Evolutionary conservation across 345 rosid genomes (phyloP).

Genomic region (Gossypium anomalum): DNA sequence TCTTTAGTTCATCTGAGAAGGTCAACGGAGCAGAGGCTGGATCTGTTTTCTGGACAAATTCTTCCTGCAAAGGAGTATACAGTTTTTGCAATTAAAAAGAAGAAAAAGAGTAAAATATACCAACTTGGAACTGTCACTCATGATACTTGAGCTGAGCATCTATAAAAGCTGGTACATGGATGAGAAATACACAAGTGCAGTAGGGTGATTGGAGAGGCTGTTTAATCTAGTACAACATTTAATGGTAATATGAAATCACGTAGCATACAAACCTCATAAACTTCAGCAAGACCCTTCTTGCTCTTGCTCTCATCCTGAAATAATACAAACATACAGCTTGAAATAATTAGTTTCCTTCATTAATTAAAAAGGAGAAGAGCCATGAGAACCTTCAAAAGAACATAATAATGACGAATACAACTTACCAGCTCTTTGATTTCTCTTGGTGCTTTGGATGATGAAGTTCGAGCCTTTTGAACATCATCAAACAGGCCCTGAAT

Average conservation of each 20-base stretch:
- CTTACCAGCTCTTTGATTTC: slow-evolving; percentile 71
- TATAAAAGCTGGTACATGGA: background rate
- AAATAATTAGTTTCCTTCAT: background rate
- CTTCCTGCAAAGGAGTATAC: slow-evolving; percentile 53
- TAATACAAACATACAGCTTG: background rate
- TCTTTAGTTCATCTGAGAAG: slow-evolving; percentile 78
- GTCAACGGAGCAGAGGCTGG: slow-evolving; percentile 64
- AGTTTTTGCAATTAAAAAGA: background rate
- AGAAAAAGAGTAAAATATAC: background rate
- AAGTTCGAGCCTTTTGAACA: slow-evolving; percentile 1
- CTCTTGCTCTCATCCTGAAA: slow-evolving; percentile 91
- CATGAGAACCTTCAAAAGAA: background rate
- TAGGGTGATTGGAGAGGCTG: background rate
- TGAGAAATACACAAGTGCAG: background rate
- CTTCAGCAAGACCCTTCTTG: slow-evolving; percentile 92
- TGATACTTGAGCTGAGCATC: background rate
- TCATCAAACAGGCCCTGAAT: slow-evolving; percentile 4
- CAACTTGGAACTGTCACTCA: background rate
- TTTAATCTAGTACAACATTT: background rate
- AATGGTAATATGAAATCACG: background rate
- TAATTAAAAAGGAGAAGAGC: background rate
- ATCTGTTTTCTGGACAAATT: slow-evolving; percentile 65
- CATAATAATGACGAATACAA: background rate
- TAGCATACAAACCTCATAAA: slow-evolving; percentile 80
- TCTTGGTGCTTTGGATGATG: slow-evolving; percentile 42